Conservation (phyloP, 192 early-diverging fungal genomes). For the Haplosporangium gracile region DNA sequence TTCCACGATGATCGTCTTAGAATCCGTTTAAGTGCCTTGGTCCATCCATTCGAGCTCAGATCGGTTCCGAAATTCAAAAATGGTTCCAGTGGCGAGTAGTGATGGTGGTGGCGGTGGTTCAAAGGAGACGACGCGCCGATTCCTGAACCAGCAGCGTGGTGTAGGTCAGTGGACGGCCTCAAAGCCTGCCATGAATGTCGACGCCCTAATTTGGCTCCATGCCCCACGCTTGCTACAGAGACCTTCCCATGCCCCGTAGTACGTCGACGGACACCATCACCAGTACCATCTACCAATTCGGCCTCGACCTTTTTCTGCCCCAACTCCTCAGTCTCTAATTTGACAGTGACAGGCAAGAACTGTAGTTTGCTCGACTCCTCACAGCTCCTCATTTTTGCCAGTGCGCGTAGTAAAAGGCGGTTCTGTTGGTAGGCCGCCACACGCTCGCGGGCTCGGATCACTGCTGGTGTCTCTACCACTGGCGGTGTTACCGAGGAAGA, state of each 20-base stretch:
- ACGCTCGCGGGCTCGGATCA: slow-evolving; percentile 6
- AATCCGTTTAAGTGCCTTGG: slow-evolving; percentile 14
- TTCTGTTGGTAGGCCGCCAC: slow-evolving; percentile 34
- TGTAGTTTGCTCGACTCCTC: background rate
- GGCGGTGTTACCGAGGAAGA: background rate
- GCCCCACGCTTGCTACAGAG: background rate
- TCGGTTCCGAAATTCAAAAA: background rate
- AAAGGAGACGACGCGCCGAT: background rate
- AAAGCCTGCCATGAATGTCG: slow-evolving; percentile 19
- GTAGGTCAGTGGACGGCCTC: background rate
- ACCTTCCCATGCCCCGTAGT: background rate
- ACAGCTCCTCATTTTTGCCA: background rate
- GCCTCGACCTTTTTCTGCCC: slow-evolving; percentile 20
- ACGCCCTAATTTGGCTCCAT: background rate
- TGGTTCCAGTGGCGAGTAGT: background rate
- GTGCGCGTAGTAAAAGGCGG: slow-evolving; percentile 4
- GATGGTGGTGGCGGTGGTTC: background rate
- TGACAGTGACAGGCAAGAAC: slow-evolving; percentile 18
- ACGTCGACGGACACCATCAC: background rate
- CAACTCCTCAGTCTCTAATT: slow-evolving; percentile 18
- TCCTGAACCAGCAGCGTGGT: background rate
- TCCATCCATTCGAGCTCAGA: background rate
- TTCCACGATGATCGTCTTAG: background rate
- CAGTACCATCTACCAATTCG: background rate
- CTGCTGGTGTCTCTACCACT: background rate